These are phyloP conservation scores for Saraca asoca DNA, from an alignment of 331 rosid species.

Conservation along the genomic window DNA sequence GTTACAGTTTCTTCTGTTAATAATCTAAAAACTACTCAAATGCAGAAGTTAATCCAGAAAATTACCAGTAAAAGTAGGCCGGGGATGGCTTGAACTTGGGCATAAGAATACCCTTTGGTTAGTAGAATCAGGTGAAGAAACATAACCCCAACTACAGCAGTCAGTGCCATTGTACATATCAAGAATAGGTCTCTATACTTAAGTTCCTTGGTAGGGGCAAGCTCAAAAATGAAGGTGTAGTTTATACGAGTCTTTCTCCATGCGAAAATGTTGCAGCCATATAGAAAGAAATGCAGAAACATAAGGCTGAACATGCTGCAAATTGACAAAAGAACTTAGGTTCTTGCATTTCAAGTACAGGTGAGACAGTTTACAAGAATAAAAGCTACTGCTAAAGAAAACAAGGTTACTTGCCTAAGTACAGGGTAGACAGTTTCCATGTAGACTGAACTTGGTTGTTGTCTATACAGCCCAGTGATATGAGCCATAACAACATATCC, in stretches of 20 bases:
- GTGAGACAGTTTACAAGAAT: slow-evolving; percentile 20
- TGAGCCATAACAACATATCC: slow-evolving; percentile 95
- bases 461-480: slow-evolving; percentile 65
- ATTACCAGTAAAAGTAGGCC: slow-evolving; percentile 85
- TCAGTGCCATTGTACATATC: slow-evolving; percentile 79
- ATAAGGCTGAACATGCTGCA: slow-evolving; percentile 98
- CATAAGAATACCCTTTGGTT: slow-evolving; percentile 68
- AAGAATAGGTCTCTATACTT: slow-evolving; percentile 85
- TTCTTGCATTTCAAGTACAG: not conserved
- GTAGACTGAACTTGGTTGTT: slow-evolving; percentile 61
- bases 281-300: slow-evolving; percentile 88
- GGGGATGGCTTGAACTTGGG: slow-evolving; percentile 78
- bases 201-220: slow-evolving; percentile 68
- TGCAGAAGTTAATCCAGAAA: slow-evolving; percentile 10
- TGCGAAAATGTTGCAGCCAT: slow-evolving; percentile 84
- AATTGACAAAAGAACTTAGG: slow-evolving; percentile 6
- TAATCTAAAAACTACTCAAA: not conserved
- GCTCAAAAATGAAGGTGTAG: slow-evolving; percentile 88
- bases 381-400: not conserved
- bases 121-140: slow-evolving; percentile 74
- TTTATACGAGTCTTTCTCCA: slow-evolving; percentile 94
- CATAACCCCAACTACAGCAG: slow-evolving; percentile 77
- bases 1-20: slow-evolving; percentile 1
- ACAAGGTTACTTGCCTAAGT: slow-evolving; percentile 61
- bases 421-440: slow-evolving; percentile 96